Evolutionary conservation across 2,329 filamentous ascomycete species (phyloP), one percentile per base, ranked within the genome.

Genomic region (Diaporthe humulicola): DNA sequence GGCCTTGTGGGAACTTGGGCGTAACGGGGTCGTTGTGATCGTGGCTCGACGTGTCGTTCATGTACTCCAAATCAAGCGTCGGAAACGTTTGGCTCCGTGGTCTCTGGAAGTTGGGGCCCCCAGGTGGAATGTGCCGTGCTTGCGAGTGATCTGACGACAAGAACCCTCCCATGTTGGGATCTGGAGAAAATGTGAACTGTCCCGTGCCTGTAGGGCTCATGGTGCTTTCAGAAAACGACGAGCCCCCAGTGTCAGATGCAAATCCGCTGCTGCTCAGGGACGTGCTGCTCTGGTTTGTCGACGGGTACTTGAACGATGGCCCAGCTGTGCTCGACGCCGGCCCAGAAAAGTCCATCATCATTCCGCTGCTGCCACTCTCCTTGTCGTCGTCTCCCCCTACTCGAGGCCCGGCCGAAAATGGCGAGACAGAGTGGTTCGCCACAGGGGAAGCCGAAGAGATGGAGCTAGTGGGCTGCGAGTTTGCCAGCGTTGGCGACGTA

Each of bases 21-120:
- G 88, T 90, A 78, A 87, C 81, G 1, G 87, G 85, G 45, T 89
- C 87, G 8, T 82, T 80, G 5, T 78, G 77, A 50, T 83, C 83
- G 25, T 80, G 76, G 42, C 42, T 30, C 42, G 64, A 50, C 25
- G 72, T 54, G 73, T 88, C 87, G 78, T 87, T 88, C 77, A 88
- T 83, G 74, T 87, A 90, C 74, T 90, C 92, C 58, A 93, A 87
- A 73, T 91, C 91, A 56, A 95, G 86, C 58, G 93, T 91, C 1
- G 95, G 95, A 77, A 98, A 95, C 0, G 95, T 98, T 83, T 97
- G 95, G 82, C 94, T 97, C 80, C 95, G 90, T n/a, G 94, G 94
- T 73, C 95, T 90, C 79, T 93, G 93, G 77, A 93, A 91, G 79
- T 90, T 91, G 30, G 74, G 79, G 42, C 81, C 85, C 7, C 74